Evolutionary conservation across 2,329 filamentous ascomycete genomes (phyloP).

Genomic region (Xylaria sp.): DNA sequence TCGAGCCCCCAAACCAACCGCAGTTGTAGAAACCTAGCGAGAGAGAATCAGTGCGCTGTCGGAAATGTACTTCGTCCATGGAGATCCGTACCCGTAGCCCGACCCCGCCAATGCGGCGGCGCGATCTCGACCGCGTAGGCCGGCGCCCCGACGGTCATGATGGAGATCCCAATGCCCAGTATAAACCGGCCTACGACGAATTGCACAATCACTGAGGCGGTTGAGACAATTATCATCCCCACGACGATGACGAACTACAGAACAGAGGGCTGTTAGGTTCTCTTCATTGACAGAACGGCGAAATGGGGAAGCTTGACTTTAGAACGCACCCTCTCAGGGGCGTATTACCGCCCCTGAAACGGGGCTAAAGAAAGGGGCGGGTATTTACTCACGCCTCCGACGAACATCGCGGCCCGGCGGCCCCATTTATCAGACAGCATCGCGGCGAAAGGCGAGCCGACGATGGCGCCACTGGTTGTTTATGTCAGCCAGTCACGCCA

Average conservation of each 20-base stretch:
- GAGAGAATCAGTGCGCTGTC: background rate
- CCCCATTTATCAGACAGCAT: slow-evolving; percentile 48
- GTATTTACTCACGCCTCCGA: no score
- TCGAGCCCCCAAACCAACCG: slow-evolving; percentile 55
- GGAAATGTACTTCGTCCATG: background rate
- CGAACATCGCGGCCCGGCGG: slow-evolving; percentile 50
- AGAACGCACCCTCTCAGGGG: no score
- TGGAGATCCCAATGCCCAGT: slow-evolving; percentile 49
- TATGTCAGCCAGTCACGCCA: no score
- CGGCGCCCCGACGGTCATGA: slow-evolving; percentile 53
- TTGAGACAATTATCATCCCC: slow-evolving; percentile 48
- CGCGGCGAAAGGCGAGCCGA: slow-evolving; percentile 46
- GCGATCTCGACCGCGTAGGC: slow-evolving; percentile 52
- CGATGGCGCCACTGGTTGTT: slow-evolving; percentile 50
- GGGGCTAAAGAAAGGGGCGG: no score
- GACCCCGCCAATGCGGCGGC: slow-evolving; percentile 54
- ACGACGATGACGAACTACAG: slow-evolving; percentile 49
- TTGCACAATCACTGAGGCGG: slow-evolving; percentile 40
- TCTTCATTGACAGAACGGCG: no score
- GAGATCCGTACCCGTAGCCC: slow-evolving; percentile 42
- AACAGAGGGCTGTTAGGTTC: no score
- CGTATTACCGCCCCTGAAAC: no score
- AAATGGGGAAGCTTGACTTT: no score
- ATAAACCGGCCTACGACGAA: slow-evolving; percentile 52
- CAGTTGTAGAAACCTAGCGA: slow-evolving; percentile 52